Evolutionary conservation across 2,329 filamentous ascomycete species (phyloP).

Genomic region (Xylariomycetidae sp.): DNA sequence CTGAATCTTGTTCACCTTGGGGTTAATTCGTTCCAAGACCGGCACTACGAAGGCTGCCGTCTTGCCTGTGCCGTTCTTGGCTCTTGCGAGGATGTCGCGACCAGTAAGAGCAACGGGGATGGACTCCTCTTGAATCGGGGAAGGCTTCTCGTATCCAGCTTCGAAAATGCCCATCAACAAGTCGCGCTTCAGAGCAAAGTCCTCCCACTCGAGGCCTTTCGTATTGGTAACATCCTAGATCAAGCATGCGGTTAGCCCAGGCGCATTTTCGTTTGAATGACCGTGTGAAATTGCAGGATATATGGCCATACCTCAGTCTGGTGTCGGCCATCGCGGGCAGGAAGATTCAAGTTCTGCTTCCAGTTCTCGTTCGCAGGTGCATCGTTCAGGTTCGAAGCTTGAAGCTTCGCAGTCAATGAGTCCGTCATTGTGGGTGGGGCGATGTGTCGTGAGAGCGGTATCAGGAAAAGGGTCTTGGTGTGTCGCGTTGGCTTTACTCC

Average conservation of each 20-base stretch:
- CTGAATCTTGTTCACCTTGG: slow-evolving; percentile 93
- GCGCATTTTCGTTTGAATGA: no score
- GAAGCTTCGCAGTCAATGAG: slow-evolving; percentile 23
- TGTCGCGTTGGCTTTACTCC: no score
- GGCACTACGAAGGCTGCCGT: slow-evolving; percentile 97
- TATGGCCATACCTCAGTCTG: slow-evolving; percentile 66
- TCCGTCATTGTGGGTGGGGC: slow-evolving; percentile 23
- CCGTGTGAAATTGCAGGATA: no score
- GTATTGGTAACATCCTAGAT: slow-evolving; percentile 91
- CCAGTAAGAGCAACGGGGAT: slow-evolving; percentile 95
- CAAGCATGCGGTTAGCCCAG: not conserved
- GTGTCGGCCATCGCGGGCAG: slow-evolving; percentile 67
- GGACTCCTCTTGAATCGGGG: slow-evolving; percentile 98
- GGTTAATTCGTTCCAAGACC: slow-evolving; percentile 90
- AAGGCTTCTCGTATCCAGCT: slow-evolving; percentile 97
- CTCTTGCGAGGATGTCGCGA: slow-evolving; percentile 88
- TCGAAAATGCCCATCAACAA: slow-evolving; percentile 99
- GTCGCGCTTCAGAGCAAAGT: slow-evolving; percentile 91
- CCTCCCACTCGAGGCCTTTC: slow-evolving; percentile 95
- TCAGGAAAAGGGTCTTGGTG: slow-evolving; percentile 7
- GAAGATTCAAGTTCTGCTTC: slow-evolving; percentile 67
- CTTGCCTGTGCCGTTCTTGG: slow-evolving; percentile 98
- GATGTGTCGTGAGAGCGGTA: no score
- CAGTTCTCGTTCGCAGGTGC: slow-evolving; percentile 55
- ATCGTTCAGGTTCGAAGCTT: slow-evolving; percentile 39